phyloP scores from a whole-genome alignment of 2,329 filamentous ascomycete species.

The Amauroascus niger region DNA sequence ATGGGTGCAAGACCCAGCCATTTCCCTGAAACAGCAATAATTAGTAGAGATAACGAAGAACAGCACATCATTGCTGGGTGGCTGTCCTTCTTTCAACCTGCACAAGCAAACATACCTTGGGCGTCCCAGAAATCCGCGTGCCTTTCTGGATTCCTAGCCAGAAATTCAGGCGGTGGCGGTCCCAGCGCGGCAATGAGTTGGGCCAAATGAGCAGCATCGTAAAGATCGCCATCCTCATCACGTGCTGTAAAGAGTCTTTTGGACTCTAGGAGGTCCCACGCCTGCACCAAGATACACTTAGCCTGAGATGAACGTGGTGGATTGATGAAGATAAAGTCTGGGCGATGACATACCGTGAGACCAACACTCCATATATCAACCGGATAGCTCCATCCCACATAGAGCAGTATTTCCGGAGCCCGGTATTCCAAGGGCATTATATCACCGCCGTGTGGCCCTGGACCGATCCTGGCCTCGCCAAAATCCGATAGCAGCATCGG shows the following conservation, averaged over 20 bases:
- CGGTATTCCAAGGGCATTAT: constrained; percentile 33
- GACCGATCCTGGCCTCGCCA: constrained; percentile 28
- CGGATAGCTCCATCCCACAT: constrained; percentile 24
- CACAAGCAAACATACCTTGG: no score
- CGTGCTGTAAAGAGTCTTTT: constrained; percentile 34
- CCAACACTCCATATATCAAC: constrained; percentile 28
- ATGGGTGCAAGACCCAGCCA: constrained; percentile 26
- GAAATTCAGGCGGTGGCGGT: constrained; percentile 30
- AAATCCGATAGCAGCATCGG: constrained; percentile 24
- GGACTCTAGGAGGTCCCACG: constrained; percentile 41
- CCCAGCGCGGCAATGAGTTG: constrained; percentile 39
- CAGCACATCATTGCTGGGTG: no score
- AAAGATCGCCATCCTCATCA: constrained; percentile 30
- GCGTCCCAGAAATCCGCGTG: neutral
- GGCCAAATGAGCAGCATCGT: constrained; percentile 37
- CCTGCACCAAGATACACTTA: constrained; percentile 22
- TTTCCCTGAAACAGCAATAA: constrained; percentile 16
- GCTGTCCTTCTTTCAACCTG: no score
- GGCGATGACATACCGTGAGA: constrained; percentile 18
- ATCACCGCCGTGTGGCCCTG: constrained; percentile 30
- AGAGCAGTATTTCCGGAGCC: constrained; percentile 24
- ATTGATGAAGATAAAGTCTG: neutral
- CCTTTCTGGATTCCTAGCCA: constrained; percentile 16
- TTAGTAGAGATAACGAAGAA: neutral
- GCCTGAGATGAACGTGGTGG: no score